Conservation (phyloP, 2,329 filamentous ascomycete species). For the Colletotrichum sojae region DNA sequence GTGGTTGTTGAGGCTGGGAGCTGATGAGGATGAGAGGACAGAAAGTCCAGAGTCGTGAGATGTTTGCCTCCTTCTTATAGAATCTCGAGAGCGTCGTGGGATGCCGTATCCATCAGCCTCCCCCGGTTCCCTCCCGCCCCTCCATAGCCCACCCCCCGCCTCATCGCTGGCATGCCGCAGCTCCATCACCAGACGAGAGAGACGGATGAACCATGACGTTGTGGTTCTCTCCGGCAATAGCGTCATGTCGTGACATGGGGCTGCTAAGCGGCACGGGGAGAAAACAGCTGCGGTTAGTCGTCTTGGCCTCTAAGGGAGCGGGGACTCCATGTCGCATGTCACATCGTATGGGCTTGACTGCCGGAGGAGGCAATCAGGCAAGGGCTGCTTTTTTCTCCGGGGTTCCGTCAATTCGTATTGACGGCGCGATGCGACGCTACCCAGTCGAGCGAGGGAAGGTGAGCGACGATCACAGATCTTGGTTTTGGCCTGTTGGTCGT, state of each 20-base stretch:
- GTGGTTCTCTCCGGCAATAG: slow-evolving; percentile 73
- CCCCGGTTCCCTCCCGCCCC: no score
- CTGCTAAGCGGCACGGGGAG: neutral
- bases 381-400: slow-evolving; percentile 3
- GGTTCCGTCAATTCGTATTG: slow-evolving; percentile 34
- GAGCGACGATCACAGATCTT: slow-evolving; percentile 37
- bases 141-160: neutral
- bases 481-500: slow-evolving; percentile 12
- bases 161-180: neutral
- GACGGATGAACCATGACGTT: slow-evolving; percentile 68
- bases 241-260: slow-evolving; percentile 33
- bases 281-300: no score
- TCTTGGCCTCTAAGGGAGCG: slow-evolving; percentile 2
- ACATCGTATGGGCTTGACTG: slow-evolving; percentile 34
- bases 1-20: slow-evolving; percentile 32
- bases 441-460: slow-evolving; percentile 3
- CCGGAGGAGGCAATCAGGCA: slow-evolving; percentile 13
- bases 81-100: neutral
- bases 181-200: slow-evolving; percentile 33
- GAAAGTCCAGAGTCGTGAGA: slow-evolving; percentile 4
- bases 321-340: slow-evolving; percentile 29
- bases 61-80: slow-evolving; percentile 26
- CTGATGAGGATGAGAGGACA: slow-evolving; percentile 24
- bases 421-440: slow-evolving; percentile 24
- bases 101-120: slow-evolving; percentile 7